A percentile compares a stretch with the other conserved stretches of the same genome.
These are phyloP conservation scores for Trichothecium sympodiale DNA, from an alignment of 2,329 filamentous ascomycete species.

Conservation along the genomic window DNA sequence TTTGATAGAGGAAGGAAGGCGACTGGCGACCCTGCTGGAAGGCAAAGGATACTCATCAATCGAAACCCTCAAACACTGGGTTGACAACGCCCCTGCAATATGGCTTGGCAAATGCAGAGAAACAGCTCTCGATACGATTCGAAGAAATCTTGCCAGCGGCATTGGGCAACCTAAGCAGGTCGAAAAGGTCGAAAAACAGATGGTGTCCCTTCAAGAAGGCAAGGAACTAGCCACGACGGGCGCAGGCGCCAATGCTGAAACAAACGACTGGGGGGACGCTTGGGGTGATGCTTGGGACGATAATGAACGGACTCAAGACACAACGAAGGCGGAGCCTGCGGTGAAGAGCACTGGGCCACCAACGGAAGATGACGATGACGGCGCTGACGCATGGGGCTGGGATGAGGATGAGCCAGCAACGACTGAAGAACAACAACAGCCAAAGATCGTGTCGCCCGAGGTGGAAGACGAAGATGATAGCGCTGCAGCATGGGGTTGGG, in stretches of 20 bases:
- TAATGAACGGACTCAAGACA: slow-evolving; percentile 29
- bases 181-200: slow-evolving; percentile 75
- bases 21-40: slow-evolving; percentile 54
- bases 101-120: slow-evolving; percentile 84
- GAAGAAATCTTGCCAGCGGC: slow-evolving; percentile 55
- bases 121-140: slow-evolving; percentile 62
- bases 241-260: slow-evolving; percentile 29
- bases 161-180: slow-evolving; percentile 59
- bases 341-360: slow-evolving; percentile 9
- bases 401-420: slow-evolving; percentile 45
- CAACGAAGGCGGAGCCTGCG: slow-evolving; percentile 9
- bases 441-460: slow-evolving; percentile 5
- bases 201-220: slow-evolving; percentile 57
- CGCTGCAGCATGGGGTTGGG: slow-evolving; percentile 76
- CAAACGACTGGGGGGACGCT: slow-evolving; percentile 60
- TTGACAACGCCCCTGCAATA: slow-evolving; percentile 63
- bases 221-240: slow-evolving; percentile 49
- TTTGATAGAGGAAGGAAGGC: slow-evolving; percentile 51
- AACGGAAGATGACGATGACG: slow-evolving; percentile 25
- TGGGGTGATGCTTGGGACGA: slow-evolving; percentile 78
- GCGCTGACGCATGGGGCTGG: slow-evolving; percentile 74
- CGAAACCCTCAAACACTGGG: slow-evolving; percentile 65
- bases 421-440: slow-evolving; percentile 7
- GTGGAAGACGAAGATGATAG: slow-evolving; percentile 33
- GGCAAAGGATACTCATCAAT: slow-evolving; percentile 51